phyloP scores from a whole-genome alignment of 2,329 filamentous ascomycete species.

The Pseudocercospora ulei region DNA sequence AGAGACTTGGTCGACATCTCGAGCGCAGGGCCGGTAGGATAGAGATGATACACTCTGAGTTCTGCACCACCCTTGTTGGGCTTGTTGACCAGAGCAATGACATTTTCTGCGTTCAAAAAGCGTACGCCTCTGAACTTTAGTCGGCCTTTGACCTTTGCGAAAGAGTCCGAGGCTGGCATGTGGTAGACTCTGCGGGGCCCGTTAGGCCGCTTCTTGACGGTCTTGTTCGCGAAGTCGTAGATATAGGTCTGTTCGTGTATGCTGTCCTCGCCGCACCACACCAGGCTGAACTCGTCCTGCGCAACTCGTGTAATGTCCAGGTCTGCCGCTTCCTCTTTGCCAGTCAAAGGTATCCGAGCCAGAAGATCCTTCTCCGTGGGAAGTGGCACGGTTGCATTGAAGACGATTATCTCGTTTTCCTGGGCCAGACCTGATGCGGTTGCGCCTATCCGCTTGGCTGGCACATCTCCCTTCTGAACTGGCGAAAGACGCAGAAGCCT shows the following conservation, averaged over 20 bases:
- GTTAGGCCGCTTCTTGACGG: slow-evolving; percentile 35
- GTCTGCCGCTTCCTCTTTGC: slow-evolving; percentile 54
- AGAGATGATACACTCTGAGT: slow-evolving; percentile 50
- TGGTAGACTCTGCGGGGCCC: slow-evolving; percentile 39
- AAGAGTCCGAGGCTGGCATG: slow-evolving; percentile 33
- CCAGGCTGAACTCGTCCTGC: slow-evolving; percentile 57
- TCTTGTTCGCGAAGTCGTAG: slow-evolving; percentile 41
- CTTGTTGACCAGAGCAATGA: slow-evolving; percentile 50
- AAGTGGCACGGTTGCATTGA: slow-evolving; percentile 53
- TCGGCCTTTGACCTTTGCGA: slow-evolving; percentile 29
- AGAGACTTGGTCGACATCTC: slow-evolving; percentile 50
- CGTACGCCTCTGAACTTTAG: slow-evolving; percentile 49
- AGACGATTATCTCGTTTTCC: slow-evolving; percentile 68
- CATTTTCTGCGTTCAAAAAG: slow-evolving; percentile 45
- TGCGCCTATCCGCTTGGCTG: slow-evolving; percentile 58
- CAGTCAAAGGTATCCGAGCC: slow-evolving; percentile 44
- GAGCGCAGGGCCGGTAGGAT: slow-evolving; percentile 47
- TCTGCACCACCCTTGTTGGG: slow-evolving; percentile 48
- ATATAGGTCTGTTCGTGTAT: slow-evolving; percentile 58
- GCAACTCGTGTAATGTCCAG: slow-evolving; percentile 58
- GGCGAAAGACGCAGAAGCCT: slow-evolving; percentile 50
- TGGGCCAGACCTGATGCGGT: slow-evolving; percentile 65
- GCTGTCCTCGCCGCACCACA: slow-evolving; percentile 68
- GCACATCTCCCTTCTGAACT: slow-evolving; percentile 43
- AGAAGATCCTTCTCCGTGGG: slow-evolving; percentile 47